These are phyloP conservation scores for Pleurozium schreberi DNA, from an alignment of 225 moss, liverwort and hornwort genomes.

Conservation along the genomic window DNA sequence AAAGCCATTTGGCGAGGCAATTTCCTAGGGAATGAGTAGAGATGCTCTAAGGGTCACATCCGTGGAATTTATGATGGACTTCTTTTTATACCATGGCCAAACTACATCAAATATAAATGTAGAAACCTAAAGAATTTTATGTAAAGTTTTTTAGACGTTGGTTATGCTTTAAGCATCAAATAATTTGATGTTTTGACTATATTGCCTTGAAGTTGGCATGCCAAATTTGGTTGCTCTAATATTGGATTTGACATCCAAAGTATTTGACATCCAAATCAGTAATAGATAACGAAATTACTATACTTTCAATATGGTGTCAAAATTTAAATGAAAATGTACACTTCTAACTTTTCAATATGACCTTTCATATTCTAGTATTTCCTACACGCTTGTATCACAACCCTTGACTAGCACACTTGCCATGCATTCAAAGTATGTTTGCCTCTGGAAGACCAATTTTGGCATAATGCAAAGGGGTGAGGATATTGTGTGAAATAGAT, in stretches of 20 bases:
- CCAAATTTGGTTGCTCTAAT: neutral
- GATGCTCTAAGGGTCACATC: constrained; percentile 32
- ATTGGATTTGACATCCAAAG: neutral
- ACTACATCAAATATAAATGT: neutral
- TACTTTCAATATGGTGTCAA: neutral
- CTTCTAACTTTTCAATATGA: neutral
- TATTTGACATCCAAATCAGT: neutral
- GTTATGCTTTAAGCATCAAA: neutral
- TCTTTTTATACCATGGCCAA: constrained; percentile 19
- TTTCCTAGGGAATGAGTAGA: too few relatives aligned
- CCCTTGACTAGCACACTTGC: neutral
- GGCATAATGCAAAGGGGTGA: neutral
- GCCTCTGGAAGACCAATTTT: neutral
- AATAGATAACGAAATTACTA: neutral
- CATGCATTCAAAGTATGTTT: neutral
- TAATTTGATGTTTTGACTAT: neutral
- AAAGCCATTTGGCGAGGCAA: too few relatives aligned
- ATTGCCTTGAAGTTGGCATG: neutral
- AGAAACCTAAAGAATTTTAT: neutral
- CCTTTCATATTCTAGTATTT: neutral
- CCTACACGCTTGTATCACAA: neutral
- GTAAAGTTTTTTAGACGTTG: neutral
- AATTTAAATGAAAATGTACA: neutral
- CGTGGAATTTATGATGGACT: constrained; percentile 49
- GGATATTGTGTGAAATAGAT: too few relatives aligned